phyloP scores from a whole-genome alignment of 306 rosid species.

The Arachis stenosperma region DNA sequence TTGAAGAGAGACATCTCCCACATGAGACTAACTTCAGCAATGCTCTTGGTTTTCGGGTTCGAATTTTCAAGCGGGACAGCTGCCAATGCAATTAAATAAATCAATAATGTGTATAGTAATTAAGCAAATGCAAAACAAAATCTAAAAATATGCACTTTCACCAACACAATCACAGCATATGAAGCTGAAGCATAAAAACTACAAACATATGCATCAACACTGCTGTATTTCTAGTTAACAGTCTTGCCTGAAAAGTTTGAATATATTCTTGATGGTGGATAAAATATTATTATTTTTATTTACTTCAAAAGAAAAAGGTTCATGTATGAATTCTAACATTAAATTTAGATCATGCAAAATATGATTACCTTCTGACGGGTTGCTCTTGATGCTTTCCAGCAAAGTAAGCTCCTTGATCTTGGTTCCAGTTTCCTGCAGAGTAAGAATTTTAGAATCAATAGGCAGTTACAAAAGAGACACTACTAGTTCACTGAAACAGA shows the following conservation, averaged over 20 bases:
- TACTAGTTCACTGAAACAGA: conserved; percentile 29
- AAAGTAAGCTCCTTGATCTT: conserved; percentile 85
- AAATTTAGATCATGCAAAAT: conserved; percentile 27
- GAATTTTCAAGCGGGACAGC: conserved; percentile 85
- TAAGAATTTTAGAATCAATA: conserved; percentile 28
- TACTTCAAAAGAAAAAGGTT: neutral
- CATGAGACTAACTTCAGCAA: conserved; percentile 86
- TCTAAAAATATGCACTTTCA: neutral
- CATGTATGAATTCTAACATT: conserved; percentile 7
- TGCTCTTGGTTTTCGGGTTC: conserved; percentile 64
- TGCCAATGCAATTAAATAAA: conserved; percentile 56
- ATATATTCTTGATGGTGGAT: neutral
- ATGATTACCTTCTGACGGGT: conserved; percentile 78
- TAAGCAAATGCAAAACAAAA: conserved; percentile 5
- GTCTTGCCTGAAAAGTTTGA: no score
- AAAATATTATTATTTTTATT: neutral
- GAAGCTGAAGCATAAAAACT: neutral
- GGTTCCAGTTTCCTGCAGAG: conserved; percentile 89
- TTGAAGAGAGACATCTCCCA: conserved; percentile 76
- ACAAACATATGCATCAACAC: neutral
- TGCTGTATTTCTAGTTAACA: neutral
- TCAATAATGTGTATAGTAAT: conserved; percentile 15
- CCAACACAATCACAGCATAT: neutral
- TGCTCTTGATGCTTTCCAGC: conserved; percentile 87
- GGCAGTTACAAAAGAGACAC: conserved; percentile 29